phyloP scores from a whole-genome alignment of 2,329 filamentous ascomycete species.

The Colletotrichum falcatum region DNA sequence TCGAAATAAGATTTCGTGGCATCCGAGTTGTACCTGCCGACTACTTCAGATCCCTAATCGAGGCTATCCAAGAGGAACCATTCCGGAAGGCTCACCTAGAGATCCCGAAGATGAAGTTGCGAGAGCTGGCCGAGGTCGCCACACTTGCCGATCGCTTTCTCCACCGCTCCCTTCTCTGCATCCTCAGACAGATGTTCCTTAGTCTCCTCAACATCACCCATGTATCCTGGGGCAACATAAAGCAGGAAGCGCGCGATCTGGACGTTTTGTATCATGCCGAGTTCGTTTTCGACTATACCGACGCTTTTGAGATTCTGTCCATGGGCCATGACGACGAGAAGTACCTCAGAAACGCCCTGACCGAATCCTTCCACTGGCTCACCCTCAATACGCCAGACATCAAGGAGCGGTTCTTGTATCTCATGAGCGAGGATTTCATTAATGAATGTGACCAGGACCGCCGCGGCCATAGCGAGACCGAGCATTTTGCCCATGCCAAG shows the following conservation, averaged over 20 bases:
- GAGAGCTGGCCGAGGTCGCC: not conserved
- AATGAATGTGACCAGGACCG: slow-evolving; percentile 14
- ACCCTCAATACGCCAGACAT: not conserved
- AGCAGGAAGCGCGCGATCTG: slow-evolving; percentile 9
- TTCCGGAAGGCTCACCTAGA: not conserved
- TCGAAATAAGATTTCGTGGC: slow-evolving; percentile 33
- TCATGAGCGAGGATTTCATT: slow-evolving; percentile 19
- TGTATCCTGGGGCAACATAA: slow-evolving; percentile 15
- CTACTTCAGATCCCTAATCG: not conserved
- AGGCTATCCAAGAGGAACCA: not conserved
- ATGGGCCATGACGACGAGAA: slow-evolving; percentile 29
- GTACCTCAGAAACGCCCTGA: slow-evolving; percentile 22
- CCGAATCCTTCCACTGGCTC: slow-evolving; percentile 34
- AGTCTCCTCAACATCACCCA: slow-evolving; percentile 13
- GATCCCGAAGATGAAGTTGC: slow-evolving; percentile 24
- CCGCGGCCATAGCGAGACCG: not conserved
- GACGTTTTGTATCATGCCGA: slow-evolving; percentile 3
- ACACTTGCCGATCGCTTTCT: slow-evolving; percentile 28
- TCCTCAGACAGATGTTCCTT: slow-evolving; percentile 32
- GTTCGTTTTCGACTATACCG: slow-evolving; percentile 26
- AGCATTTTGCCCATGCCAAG: not conserved
- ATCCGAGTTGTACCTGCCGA: slow-evolving; percentile 12
- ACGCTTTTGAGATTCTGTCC: slow-evolving; percentile 17
- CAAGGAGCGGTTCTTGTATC: not conserved
- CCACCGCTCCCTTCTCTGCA: slow-evolving; percentile 30